phyloP scores from a whole-genome alignment of 306 rosid genomes.

The Prinsepia uniflora region DNA sequence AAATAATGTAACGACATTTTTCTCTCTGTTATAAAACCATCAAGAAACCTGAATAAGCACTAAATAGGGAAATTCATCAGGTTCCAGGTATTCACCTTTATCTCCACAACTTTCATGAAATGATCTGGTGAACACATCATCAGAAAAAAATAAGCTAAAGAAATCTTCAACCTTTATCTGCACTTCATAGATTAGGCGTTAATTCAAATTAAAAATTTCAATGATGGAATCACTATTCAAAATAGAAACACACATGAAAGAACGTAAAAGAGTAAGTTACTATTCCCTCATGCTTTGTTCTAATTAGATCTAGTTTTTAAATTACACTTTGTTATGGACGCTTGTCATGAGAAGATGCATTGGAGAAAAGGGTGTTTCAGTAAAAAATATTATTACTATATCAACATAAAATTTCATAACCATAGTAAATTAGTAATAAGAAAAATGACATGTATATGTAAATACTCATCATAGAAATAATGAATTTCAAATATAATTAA shows the following conservation, averaged over 20 bases:
- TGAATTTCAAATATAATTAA: slow-evolving; percentile 3
- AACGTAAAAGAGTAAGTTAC: neutral
- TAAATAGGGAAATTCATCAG: slow-evolving; percentile 6
- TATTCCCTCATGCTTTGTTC: neutral
- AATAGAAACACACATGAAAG: neutral
- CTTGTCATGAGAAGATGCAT: neutral
- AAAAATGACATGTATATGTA: neutral
- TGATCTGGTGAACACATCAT: slow-evolving; percentile 56
- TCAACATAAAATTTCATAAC: neutral
- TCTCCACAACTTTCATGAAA: slow-evolving; percentile 80
- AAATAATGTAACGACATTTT: neutral
- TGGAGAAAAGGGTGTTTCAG: neutral
- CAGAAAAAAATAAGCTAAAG: slow-evolving; percentile 71
- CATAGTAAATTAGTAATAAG: neutral
- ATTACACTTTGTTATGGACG: too few species aligned
- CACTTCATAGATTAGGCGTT: slow-evolving; percentile 36
- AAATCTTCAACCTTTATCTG: slow-evolving; percentile 89
- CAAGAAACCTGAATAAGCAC: slow-evolving; percentile 17
- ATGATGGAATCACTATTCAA: neutral
- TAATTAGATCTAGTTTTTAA: neutral
- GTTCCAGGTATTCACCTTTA: slow-evolving; percentile 57
- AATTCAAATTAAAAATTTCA: slow-evolving; percentile 15
- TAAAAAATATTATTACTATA: neutral
- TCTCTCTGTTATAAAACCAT: slow-evolving; percentile 6
- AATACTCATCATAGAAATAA: neutral